A percentile compares a stretch with the other conserved stretches of the same genome.
phyloP scores from a whole-genome alignment of 352 stramenopile genomes.

The Phytophthora tubulina region DNA sequence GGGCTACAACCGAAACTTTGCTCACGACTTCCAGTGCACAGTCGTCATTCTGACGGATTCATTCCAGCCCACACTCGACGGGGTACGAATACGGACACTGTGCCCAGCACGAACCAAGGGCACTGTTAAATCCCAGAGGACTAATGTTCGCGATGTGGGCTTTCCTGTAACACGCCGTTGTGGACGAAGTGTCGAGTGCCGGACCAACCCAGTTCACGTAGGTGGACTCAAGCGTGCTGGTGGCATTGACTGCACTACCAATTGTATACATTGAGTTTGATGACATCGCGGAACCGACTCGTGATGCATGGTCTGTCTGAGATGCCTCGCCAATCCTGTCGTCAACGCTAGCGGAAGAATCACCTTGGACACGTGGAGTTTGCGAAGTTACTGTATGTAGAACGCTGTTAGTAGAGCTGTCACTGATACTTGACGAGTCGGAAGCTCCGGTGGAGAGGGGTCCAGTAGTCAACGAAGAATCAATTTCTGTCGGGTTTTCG shows the following conservation, averaged over 20 bases:
- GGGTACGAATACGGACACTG: slow-evolving; percentile 49
- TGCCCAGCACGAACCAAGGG: slow-evolving; percentile 37
- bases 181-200: slow-evolving; percentile 24
- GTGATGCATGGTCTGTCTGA: too few relatives aligned
- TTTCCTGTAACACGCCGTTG: slow-evolving; percentile 47
- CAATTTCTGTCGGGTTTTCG: too few relatives aligned
- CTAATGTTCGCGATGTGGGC: slow-evolving; percentile 38
- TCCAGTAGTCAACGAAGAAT: too few relatives aligned
- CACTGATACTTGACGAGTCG: too few relatives aligned
- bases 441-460: too few relatives aligned
- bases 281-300: too few relatives aligned
- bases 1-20: slow-evolving; percentile 45
- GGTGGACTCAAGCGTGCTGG: slow-evolving; percentile 33
- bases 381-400: too few relatives aligned
- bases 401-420: too few relatives aligned
- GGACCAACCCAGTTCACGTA: slow-evolving; percentile 41
- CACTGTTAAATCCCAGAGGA: slow-evolving; percentile 21
- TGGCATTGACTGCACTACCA: slow-evolving; percentile 16
- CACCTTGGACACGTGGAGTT: too few relatives aligned
- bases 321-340: too few relatives aligned
- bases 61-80: slow-evolving; percentile 48
- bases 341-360: too few relatives aligned
- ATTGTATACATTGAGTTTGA: neutral
- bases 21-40: neutral
- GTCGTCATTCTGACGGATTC: slow-evolving; percentile 15